A percentile compares a stretch with the other conserved stretches of the same genome.
phyloP scores from a whole-genome alignment of 2,329 filamentous ascomycete species.

The Davidsoniella eucalypti region DNA sequence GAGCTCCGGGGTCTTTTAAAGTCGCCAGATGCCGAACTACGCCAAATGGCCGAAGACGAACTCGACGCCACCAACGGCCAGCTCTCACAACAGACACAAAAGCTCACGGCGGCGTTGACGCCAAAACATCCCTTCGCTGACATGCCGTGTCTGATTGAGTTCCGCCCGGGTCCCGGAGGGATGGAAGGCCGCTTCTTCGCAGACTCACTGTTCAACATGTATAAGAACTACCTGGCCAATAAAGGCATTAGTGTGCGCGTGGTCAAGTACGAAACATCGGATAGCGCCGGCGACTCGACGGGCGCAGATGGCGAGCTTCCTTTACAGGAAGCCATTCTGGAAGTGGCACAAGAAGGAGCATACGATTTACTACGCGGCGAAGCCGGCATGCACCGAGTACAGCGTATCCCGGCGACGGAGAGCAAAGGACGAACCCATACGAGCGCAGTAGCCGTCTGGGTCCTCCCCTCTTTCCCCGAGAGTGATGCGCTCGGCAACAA shows the following conservation, averaged over 20 bases:
- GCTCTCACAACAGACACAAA: constrained; percentile 45
- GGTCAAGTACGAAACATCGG: constrained; percentile 65
- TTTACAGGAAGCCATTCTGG: constrained; percentile 74
- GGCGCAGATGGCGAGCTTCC: constrained; percentile 46
- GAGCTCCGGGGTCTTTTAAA: constrained; percentile 36
- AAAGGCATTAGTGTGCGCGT: constrained; percentile 49
- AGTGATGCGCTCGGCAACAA: constrained; percentile 29
- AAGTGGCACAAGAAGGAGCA: constrained; percentile 58
- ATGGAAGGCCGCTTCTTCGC: constrained; percentile 85
- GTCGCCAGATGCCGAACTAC: constrained; percentile 51
- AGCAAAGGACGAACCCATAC: constrained; percentile 85
- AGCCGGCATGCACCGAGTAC: constrained; percentile 87
- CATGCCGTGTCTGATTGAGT: constrained; percentile 79
- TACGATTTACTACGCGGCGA: constrained; percentile 75
- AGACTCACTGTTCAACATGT: constrained; percentile 79
- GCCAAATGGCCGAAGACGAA: constrained; percentile 66
- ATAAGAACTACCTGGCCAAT: constrained; percentile 58
- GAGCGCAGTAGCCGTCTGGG: constrained; percentile 79
- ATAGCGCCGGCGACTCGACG: constrained; percentile 37
- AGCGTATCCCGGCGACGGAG: constrained; percentile 83
- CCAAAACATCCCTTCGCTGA: constrained; percentile 81
- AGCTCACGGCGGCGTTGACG: constrained; percentile 61
- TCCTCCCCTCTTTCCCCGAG: constrained; percentile 67
- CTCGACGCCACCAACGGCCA: constrained; percentile 46
- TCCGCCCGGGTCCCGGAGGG: constrained; percentile 81